phyloP scores from a whole-genome alignment of 164 flowering plant species.

The Tinospora cordifolia region DNA sequence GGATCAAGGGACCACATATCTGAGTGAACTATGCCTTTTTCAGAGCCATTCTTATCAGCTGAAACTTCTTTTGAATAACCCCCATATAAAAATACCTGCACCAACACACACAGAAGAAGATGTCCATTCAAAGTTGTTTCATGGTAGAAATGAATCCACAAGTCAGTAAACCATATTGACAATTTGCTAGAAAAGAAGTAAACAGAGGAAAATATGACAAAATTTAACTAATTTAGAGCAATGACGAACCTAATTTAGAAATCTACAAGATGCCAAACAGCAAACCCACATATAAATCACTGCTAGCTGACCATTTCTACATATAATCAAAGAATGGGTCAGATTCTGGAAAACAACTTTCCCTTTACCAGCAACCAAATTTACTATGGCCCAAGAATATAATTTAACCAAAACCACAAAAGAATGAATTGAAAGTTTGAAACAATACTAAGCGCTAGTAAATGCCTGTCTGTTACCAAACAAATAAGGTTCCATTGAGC shows the following conservation, averaged over 20 bases:
- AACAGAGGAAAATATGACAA: background rate
- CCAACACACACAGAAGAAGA: slow-evolving; percentile 7
- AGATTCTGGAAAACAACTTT: too few species aligned
- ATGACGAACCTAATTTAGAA: background rate
- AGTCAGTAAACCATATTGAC: too few species aligned
- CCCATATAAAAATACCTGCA: slow-evolving; percentile 85
- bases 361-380: too few species aligned
- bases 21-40: slow-evolving; percentile 88
- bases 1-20: slow-evolving; percentile 98
- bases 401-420: too few species aligned
- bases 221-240: background rate
- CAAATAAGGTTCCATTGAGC: too few species aligned
- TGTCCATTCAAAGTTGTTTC: background rate
- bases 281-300: background rate
- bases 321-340: too few species aligned
- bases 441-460: too few species aligned
- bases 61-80: slow-evolving; percentile 88
- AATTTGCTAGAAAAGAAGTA: background rate
- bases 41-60: slow-evolving; percentile 67
- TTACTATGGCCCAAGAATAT: too few species aligned
- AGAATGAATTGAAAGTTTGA: too few species aligned
- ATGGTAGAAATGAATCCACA: background rate
- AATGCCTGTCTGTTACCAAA: too few species aligned
- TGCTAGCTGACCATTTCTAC: too few species aligned
- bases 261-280: background rate